Evolutionary conservation across 2,329 filamentous ascomycete species (phyloP), one percentile per base, ranked within the genome.

Genomic region (Geoglossum cookeanum): DNA sequence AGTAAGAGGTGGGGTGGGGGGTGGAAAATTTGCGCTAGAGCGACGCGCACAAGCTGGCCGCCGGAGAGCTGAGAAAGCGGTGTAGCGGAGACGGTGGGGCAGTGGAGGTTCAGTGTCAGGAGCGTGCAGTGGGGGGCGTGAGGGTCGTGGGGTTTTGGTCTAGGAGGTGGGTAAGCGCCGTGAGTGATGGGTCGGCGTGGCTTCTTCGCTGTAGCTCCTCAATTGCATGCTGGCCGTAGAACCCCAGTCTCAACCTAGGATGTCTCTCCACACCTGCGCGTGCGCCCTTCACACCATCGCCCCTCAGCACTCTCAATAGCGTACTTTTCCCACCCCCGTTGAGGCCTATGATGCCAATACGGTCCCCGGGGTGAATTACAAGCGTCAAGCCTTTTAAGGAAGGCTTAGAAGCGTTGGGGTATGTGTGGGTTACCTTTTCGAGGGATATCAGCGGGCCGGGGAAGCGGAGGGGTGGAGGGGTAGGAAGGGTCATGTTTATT

Each of bases 261-360:
- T 94, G 87, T 0, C 74, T 74, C 0, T 78, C 76, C 1, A 86
- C 70, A 0, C 17, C 48, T n/a, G 22, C 6, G 11, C 49, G 3
- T 27, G 22, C 49, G n/a, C 29, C 27, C 29, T 5, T 5, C 3
- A n/a, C 39, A 6, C n/a, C 53, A 5, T 42, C 17, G 4, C 77
- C 79, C n/a, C 82, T 80, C 1, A 91, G 75, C 3, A 91, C 70
- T 53, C 79, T 81, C 58, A 91, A 75, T 8, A 94, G 72, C 0
- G 87, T 92, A 1, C 85, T 87, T 68, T 94, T 94, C 1, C 88
- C 88, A 0, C 80, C 78, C 0, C 87, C 88, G 66, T 94, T 94
- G 48, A 92, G 73, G 0, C 87, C 88, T 29, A 87, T 74, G 45
- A 94, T 75, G 0, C 85, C 87, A 29, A 91, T 73, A 0, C 87